These are phyloP conservation scores for Chlamydomonas applanata DNA, from an alignment of 139 green algal species.

Conservation along the genomic window DNA sequence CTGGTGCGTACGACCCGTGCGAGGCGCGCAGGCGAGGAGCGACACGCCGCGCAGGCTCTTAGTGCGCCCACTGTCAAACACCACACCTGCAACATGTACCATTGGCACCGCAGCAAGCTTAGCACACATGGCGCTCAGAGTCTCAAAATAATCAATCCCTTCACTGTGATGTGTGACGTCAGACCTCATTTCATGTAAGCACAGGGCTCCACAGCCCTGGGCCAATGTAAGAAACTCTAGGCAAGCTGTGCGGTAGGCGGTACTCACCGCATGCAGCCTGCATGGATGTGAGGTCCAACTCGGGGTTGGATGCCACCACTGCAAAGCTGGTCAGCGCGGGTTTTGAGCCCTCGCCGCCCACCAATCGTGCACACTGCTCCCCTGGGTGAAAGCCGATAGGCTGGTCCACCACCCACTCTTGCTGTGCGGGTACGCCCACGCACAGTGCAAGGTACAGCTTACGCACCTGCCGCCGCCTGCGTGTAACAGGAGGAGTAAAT, in stretches of 20 bases:
- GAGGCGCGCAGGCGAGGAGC: slow-evolving; percentile 51
- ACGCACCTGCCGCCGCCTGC: slow-evolving; percentile 45
- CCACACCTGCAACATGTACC: no score
- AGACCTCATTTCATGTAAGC: no score
- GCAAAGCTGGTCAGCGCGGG: slow-evolving; percentile 58
- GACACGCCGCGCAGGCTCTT: slow-evolving; percentile 16
- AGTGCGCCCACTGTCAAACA: no score
- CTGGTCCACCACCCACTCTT: slow-evolving; percentile 41
- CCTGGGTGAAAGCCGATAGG: slow-evolving; percentile 57
- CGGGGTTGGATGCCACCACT: slow-evolving; percentile 37
- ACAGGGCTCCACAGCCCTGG: no score
- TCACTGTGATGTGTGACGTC: no score
- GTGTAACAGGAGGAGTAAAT: not conserved
- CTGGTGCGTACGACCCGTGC: slow-evolving; percentile 69
- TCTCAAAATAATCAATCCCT: no score
- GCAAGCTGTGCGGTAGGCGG: no score
- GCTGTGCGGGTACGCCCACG: slow-evolving; percentile 42
- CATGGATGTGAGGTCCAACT: slow-evolving; percentile 17
- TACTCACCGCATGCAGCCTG: no score
- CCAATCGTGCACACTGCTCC: slow-evolving; percentile 25
- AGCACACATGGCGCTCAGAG: no score
- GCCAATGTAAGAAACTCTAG: no score
- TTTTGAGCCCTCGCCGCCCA: slow-evolving; percentile 24
- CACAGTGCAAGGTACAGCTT: slow-evolving; percentile 78
- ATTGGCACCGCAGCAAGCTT: no score